phyloP scores from a whole-genome alignment of 2,329 filamentous ascomycete species.

The Bipolaris bicolor region DNA sequence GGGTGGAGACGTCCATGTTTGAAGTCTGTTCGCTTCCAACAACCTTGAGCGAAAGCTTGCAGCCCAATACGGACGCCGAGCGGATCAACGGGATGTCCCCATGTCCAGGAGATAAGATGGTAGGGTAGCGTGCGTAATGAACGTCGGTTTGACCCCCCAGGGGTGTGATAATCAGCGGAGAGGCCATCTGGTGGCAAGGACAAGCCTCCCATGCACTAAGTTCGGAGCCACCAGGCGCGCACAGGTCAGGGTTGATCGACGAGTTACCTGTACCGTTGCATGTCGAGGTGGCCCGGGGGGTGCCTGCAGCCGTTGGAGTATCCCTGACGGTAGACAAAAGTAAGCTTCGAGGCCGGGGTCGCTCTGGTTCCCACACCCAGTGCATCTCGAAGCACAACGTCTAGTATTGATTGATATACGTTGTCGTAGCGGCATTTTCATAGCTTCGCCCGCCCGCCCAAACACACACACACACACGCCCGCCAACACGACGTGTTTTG shows the following conservation, averaged over 20 bases:
- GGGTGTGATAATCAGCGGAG: constrained; percentile 20
- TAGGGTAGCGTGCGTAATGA: constrained; percentile 32
- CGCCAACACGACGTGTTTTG: constrained; percentile 1
- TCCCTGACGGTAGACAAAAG: constrained; percentile 28
- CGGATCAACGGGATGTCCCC: constrained; percentile 25
- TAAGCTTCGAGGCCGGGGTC: constrained; percentile 23
- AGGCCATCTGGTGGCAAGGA: background rate
- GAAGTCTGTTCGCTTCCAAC: constrained; percentile 26
- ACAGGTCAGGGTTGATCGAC: constrained; percentile 41
- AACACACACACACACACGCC: background rate
- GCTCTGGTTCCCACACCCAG: constrained; percentile 12
- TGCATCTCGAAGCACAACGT: constrained; percentile 24
- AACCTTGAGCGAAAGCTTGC: constrained; percentile 24
- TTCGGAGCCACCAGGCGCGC: constrained; percentile 29
- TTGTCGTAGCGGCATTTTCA: constrained; percentile 1
- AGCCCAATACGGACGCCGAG: constrained; percentile 23
- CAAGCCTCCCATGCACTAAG: constrained; percentile 19
- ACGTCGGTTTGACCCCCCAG: constrained; percentile 15
- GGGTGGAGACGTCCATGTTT: constrained; percentile 32
- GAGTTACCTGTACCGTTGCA: constrained; percentile 32
- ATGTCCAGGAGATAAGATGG: constrained; percentile 29
- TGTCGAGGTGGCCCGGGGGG: constrained; percentile 36
- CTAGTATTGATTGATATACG: constrained; percentile 1
- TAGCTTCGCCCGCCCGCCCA: background rate
- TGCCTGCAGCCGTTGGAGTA: constrained; percentile 32